These are phyloP conservation scores for Maudiozyma serrabonitensis DNA, from an alignment of 805 yeast genomes.

Conservation along the genomic window DNA sequence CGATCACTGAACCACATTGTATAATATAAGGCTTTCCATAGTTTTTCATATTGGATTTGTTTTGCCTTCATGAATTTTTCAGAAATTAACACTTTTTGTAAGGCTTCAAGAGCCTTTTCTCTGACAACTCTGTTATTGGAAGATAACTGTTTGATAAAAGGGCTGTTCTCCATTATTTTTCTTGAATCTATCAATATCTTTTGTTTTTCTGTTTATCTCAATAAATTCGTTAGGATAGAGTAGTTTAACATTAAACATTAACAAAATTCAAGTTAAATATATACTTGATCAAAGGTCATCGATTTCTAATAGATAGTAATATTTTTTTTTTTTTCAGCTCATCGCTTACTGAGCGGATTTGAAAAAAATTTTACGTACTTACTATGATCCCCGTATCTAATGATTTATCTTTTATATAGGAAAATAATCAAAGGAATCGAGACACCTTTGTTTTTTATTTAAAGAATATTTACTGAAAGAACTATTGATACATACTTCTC, in stretches of 20 bases:
- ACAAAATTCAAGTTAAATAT: too few relatives aligned
- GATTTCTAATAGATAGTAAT: neutral
- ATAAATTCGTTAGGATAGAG: neutral
- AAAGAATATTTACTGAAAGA: neutral
- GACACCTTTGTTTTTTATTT: too few relatives aligned
- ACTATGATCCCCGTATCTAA: neutral
- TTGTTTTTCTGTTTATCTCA: too few relatives aligned
- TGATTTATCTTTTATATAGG: neutral
- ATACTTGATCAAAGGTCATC: too few relatives aligned
- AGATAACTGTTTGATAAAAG: conserved; percentile 73
- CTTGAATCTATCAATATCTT: neutral
- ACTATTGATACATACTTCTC: conserved; percentile 17
- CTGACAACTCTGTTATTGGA: conserved; percentile 69
- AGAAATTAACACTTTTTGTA: conserved; percentile 47
- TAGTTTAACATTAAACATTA: too few relatives aligned
- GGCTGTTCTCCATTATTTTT: conserved; percentile 28
- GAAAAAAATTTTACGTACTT: conserved; percentile 1
- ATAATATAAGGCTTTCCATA: conserved; percentile 94
- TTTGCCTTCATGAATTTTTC: conserved; percentile 33
- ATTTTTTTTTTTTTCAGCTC: conserved; percentile 3
- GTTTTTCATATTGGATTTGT: conserved; percentile 56
- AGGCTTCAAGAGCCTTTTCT: conserved; percentile 58
- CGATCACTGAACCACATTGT: conserved; percentile 96
- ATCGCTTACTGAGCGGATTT: conserved; percentile 5
- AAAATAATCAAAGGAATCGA: neutral